Conservation (phyloP, 805 yeast species). For the Saccharomycopsis guyanensis region DNA sequence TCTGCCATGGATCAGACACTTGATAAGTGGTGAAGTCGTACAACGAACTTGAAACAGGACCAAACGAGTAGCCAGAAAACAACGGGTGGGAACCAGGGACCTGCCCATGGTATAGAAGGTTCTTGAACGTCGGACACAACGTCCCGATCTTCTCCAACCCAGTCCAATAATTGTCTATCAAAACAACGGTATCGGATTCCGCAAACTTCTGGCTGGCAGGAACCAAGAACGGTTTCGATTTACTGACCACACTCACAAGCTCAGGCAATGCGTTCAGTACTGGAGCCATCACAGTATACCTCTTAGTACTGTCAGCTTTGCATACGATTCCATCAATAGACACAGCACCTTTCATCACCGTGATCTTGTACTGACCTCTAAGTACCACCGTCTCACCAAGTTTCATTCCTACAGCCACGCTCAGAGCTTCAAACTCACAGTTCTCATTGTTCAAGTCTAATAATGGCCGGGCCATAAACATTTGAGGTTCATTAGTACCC, state of each 20-base stretch:
- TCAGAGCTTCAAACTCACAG: constrained; percentile 25
- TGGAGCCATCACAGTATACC: constrained; percentile 29
- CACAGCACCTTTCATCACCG: constrained; percentile 37
- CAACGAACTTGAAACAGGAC: constrained; percentile 22
- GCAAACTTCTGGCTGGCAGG: constrained; percentile 25
- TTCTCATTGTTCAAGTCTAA: constrained; percentile 26
- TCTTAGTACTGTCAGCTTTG: constrained; percentile 24
- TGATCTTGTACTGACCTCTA: constrained; percentile 37
- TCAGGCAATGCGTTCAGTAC: constrained; percentile 32
- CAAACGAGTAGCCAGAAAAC: constrained; percentile 19
- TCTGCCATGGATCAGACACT: constrained; percentile 11
- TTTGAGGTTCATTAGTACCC: too few species aligned
- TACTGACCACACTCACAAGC: constrained; percentile 21
- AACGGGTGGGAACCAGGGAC: constrained; percentile 11
- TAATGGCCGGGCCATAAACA: not conserved
- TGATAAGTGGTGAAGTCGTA: constrained; percentile 5
- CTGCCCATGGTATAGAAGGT: constrained; percentile 30
- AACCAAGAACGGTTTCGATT: not conserved
- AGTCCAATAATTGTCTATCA: constrained; percentile 29
- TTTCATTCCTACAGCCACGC: constrained; percentile 33
- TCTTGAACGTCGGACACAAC: constrained; percentile 37
- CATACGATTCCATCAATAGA: constrained; percentile 31
- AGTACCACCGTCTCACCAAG: constrained; percentile 34
- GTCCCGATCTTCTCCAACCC: constrained; percentile 37
- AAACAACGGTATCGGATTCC: constrained; percentile 31